Percentiles rank a stretch among this genome's conserved stretches.
phyloP scores from a whole-genome alignment of 2,329 filamentous ascomycete genomes.

The Dactylellina drechsleri region DNA sequence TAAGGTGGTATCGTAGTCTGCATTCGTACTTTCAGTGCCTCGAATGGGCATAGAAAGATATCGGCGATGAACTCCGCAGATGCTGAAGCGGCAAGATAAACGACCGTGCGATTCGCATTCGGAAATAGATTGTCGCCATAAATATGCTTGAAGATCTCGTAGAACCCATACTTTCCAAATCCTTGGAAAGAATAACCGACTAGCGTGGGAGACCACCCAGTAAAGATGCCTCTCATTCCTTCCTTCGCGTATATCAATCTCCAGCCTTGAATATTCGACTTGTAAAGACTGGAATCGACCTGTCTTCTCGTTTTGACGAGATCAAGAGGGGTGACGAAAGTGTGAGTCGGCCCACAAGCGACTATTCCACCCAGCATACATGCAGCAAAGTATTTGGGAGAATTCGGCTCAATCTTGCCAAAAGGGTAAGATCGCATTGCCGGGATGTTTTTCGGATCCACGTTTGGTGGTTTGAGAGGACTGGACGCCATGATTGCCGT shows the following conservation, averaged over 20 bases:
- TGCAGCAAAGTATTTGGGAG: conserved; percentile 81
- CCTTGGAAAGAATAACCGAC: conserved; percentile 62
- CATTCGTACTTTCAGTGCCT: conserved; percentile 82
- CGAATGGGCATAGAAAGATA: conserved; percentile 83
- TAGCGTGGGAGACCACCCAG: conserved; percentile 87
- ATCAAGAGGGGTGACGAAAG: conserved; percentile 64
- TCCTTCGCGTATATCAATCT: conserved; percentile 77
- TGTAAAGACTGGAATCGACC: conserved; percentile 86
- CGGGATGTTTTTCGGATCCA: conserved; percentile 25
- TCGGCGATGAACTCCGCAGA: conserved; percentile 83
- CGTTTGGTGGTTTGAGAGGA: conserved; percentile 37
- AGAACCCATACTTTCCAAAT: conserved; percentile 52
- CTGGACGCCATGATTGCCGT: conserved; percentile 27
- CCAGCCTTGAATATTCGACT: conserved; percentile 86
- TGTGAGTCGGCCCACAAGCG: conserved; percentile 49
- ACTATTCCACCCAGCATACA: conserved; percentile 77
- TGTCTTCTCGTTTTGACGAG: conserved; percentile 91
- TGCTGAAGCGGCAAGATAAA: conserved; percentile 81
- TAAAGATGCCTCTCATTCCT: conserved; percentile 84
- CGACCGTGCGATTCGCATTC: conserved; percentile 73
- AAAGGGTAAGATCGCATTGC: conserved; percentile 39
- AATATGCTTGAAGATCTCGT: conserved; percentile 54
- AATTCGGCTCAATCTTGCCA: conserved; percentile 78
- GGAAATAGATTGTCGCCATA: conserved; percentile 47
- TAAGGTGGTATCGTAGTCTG: conserved; percentile 86